Base-by-base conservation (phyloP, 257 asterid genomes). In the Solanum dulcamara region DNA sequence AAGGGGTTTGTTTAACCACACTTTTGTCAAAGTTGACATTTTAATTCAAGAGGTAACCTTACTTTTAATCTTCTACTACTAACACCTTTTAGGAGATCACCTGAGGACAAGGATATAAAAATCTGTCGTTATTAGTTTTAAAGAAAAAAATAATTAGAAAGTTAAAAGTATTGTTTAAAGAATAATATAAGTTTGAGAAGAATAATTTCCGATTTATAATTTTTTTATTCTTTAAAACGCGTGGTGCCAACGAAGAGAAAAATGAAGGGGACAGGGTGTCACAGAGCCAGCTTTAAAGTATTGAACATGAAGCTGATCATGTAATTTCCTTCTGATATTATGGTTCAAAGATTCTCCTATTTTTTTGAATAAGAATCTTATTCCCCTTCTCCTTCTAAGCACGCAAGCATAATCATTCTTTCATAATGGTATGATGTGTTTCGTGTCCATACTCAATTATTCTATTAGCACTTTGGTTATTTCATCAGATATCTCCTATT, bases 21-120 rank as follows among this genome's bases (percentile, higher is more conserved):
- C 67, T 82, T 30, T 70, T 20, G 75, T 35, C 71, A 2, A 59
- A 72, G 81, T 86, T 83, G 88, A 83, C 86, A 48, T 86, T 30
- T 46, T 24, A 24, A 42, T 13, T 74, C 37, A 24, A 74, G 15
- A 42, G n/a, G n/a, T n/a, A n/a, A n/a, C n/a, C n/a, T n/a, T n/a
- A n/a, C n/a, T n/a, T 13, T 0, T 42, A 74, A 74, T 24, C 59
- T 42, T 14, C n/a, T 42, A n/a, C 11, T 22, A 5, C 1, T 72
- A n/a, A 38, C 80, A 38, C 22, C 20, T 72, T 72, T 71, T 22
- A 72, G 33, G 81, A 72, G 81, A 24, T 68, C 28, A 33, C 79
- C 81, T 6, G 22, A 40, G 57, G 53, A 40, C 53, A 40, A n/a
- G 55, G 81, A 74, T 74, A 74, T 74, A n/a, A 74, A 42, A 68